Conservation (phyloP, 306 rosid genomes). For the Vigna radiata region DNA sequence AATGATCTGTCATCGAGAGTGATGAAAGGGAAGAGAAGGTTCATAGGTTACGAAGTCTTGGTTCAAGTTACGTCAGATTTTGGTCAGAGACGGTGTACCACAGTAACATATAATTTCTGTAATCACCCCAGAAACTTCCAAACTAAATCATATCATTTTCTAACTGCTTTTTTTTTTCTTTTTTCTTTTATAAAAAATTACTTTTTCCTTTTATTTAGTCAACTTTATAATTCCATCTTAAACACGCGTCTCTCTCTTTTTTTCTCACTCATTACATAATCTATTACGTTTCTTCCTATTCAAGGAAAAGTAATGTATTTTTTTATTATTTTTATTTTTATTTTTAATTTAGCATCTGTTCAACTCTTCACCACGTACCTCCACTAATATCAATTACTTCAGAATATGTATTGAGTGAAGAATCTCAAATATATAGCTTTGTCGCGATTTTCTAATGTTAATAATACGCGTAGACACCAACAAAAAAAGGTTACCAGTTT, state of each 20-base stretch:
- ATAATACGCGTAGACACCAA: no score
- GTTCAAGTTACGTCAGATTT: not conserved
- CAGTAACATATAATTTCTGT: not conserved
- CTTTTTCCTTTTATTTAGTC: not conserved
- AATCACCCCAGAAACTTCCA: conserved; percentile 41
- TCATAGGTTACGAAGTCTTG: not conserved
- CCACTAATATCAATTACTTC: no score
- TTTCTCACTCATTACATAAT: not conserved
- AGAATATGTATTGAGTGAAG: no score
- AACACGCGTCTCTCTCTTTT: not conserved
- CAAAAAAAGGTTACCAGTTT: no score
- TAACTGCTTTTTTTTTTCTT: no score
- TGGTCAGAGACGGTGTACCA: conserved; percentile 55
- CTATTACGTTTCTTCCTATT: not conserved
- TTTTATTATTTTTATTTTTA: no score
- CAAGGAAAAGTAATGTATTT: no score
- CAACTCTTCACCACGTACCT: no score
- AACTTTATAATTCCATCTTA: not conserved
- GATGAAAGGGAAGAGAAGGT: not conserved
- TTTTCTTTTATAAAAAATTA: no score
- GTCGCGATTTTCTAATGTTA: no score
- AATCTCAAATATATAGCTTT: no score
- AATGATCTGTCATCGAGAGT: not conserved
- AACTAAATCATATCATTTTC: not conserved
- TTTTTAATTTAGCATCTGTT: no score